Evolutionary conservation across 495 filamentous ascomycete species (phyloP).

Genomic region (Astrocystis sublimbata): DNA sequence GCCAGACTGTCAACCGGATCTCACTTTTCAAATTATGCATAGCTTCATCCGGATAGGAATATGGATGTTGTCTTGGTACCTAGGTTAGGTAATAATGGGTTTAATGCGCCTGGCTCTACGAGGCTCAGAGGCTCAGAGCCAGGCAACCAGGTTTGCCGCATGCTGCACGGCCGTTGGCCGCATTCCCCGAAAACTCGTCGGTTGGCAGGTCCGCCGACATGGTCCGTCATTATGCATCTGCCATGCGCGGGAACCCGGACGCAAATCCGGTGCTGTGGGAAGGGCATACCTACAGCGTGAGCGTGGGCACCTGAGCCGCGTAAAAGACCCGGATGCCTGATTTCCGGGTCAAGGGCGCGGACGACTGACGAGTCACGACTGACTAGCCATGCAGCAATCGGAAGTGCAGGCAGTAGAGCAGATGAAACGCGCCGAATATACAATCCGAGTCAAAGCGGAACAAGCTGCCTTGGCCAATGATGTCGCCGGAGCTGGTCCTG

Average conservation of each 20-base stretch:
- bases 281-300: too few relatives aligned
- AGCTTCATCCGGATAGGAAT: too few relatives aligned
- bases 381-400: too few relatives aligned
- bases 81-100: too few relatives aligned
- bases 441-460: constrained; percentile 3
- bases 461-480: background rate
- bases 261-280: background rate
- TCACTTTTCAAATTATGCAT: too few relatives aligned
- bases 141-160: background rate
- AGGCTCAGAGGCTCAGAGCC: too few relatives aligned
- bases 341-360: constrained; percentile 8
- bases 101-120: too few relatives aligned
- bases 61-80: too few relatives aligned
- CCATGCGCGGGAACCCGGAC: background rate
- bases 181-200: background rate
- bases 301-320: too few relatives aligned
- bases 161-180: background rate
- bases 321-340: too few relatives aligned
- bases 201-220: constrained; percentile 1
- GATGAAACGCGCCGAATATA: background rate
- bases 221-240: background rate
- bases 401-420: background rate
- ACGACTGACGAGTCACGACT: too few relatives aligned
- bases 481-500: background rate
- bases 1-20: background rate